These are phyloP conservation scores for Fusarium begoniae DNA, from an alignment of 2,329 filamentous ascomycete species.

Conservation along the genomic window DNA sequence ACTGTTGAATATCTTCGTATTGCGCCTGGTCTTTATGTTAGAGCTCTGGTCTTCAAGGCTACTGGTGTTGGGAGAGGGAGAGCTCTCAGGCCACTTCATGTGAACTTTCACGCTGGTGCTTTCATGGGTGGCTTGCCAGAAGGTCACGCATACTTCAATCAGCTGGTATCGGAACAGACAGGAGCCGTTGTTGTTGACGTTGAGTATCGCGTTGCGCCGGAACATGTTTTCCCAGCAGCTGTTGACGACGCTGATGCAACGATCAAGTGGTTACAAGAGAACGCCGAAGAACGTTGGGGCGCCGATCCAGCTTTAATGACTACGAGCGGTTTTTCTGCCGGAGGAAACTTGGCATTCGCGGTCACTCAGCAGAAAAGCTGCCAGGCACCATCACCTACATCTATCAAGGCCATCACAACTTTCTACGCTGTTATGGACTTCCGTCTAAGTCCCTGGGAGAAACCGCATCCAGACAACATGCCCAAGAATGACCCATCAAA, in stretches of 20 bases:
- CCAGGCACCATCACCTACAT: constrained; percentile 35
- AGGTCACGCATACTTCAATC: constrained; percentile 47
- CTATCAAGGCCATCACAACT: constrained; percentile 51
- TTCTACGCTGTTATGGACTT: constrained; percentile 55
- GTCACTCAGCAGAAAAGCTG: constrained; percentile 40
- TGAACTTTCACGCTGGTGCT: constrained; percentile 55
- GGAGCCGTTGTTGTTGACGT: constrained; percentile 59
- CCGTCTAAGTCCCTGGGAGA: constrained; percentile 50
- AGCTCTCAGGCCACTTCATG: constrained; percentile 51
- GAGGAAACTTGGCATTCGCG: constrained; percentile 55
- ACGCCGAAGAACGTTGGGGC: constrained; percentile 49
- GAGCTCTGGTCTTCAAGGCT: constrained; percentile 49
- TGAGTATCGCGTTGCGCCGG: constrained; percentile 62
- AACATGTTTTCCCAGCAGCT: constrained; percentile 58
- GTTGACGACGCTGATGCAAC: constrained; percentile 59
- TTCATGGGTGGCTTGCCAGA: constrained; percentile 57
- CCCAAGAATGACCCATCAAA: constrained; percentile 51
- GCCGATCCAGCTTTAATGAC: constrained; percentile 54
- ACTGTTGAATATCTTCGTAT: constrained; percentile 48
- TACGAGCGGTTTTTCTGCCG: constrained; percentile 54
- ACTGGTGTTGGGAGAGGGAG: constrained; percentile 19
- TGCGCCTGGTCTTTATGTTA: constrained; percentile 35
- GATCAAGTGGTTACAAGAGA: constrained; percentile 50
- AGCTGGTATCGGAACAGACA: constrained; percentile 48
- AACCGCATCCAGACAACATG: constrained; percentile 47